Conservation (phyloP, 31 red algal genomes). For the Odonthalia washingtoniensis region DNA sequence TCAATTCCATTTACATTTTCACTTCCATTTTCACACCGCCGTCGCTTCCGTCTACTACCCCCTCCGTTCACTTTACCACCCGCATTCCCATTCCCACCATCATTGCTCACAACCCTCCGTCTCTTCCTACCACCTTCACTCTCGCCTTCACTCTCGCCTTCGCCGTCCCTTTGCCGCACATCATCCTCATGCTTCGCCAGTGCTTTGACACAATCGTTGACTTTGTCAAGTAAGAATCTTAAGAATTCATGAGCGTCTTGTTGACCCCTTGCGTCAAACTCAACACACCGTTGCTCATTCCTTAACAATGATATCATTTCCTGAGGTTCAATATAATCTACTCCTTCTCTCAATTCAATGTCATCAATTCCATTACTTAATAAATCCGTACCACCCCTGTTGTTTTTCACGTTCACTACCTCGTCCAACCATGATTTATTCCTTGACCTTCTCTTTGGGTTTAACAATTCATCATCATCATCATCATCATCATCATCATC, state of each 20-base stretch:
- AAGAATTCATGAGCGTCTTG: constrained; percentile 97
- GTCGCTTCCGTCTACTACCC: too few relatives aligned
- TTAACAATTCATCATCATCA: too few relatives aligned
- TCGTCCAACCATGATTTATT: too few relatives aligned
- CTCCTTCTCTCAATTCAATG: constrained; percentile 43
- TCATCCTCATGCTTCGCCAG: neutral
- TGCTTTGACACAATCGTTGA: constrained; percentile 58
- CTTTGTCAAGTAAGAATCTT: constrained; percentile 82
- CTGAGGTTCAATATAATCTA: constrained; percentile 68
- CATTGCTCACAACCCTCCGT: neutral
- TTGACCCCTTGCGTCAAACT: constrained; percentile 81
- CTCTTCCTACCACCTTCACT: neutral
- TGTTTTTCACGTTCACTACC: too few relatives aligned
- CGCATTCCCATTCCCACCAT: neutral
- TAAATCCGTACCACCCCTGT: too few relatives aligned
- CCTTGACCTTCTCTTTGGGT: too few relatives aligned
- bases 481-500: too few relatives aligned
- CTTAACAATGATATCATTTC: constrained; percentile 61
- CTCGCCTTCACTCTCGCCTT: neutral
- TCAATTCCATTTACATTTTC: neutral
- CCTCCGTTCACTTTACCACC: neutral
- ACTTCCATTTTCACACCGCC: too few relatives aligned
- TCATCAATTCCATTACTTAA: too few relatives aligned
- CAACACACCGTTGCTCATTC: constrained; percentile 48
- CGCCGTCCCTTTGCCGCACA: neutral